phyloP scores from a whole-genome alignment of 192 early-diverging fungal species.

The Phycomyces nitens region DNA sequence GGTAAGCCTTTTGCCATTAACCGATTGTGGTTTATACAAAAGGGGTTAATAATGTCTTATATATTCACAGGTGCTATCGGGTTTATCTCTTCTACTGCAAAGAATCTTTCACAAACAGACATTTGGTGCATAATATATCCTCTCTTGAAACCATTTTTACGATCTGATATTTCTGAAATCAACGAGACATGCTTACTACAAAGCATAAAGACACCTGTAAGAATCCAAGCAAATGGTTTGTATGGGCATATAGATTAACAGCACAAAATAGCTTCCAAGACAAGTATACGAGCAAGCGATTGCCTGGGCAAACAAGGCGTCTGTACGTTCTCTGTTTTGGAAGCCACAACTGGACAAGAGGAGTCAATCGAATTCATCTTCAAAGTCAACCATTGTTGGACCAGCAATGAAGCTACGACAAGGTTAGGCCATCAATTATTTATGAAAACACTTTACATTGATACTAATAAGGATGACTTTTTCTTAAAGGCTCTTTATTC shows the following conservation, averaged over 20 bases:
- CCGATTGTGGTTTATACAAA: not conserved
- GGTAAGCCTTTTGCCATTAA: constrained; percentile 42
- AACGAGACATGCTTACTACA: constrained; percentile 58
- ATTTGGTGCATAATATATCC: constrained; percentile 77
- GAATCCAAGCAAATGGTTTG: not conserved
- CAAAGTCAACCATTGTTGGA: constrained; percentile 9
- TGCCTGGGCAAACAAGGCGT: constrained; percentile 45
- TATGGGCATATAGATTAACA: not conserved
- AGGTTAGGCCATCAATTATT: constrained; percentile 1
- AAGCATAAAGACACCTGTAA: constrained; percentile 66
- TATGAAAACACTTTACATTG: not conserved
- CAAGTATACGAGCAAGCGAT: constrained; percentile 60
- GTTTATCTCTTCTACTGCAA: constrained; percentile 61
- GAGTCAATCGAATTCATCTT: not conserved
- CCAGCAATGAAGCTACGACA: constrained; percentile 13
- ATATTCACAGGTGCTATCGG: constrained; percentile 55
- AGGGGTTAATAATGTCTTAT: not conserved
- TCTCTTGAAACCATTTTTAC: constrained; percentile 63
- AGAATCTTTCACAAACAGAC: constrained; percentile 64
- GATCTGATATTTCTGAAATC: constrained; percentile 61
- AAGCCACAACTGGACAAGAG: constrained; percentile 42
- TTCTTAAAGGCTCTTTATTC: constrained; percentile 33
- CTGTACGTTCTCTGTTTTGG: constrained; percentile 49
- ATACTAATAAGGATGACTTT: too few species aligned
- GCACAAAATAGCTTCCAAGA: constrained; percentile 40